Base-by-base conservation (phyloP, 768 basidiomycete genomes). In the Termitomyces sp. region DNA sequence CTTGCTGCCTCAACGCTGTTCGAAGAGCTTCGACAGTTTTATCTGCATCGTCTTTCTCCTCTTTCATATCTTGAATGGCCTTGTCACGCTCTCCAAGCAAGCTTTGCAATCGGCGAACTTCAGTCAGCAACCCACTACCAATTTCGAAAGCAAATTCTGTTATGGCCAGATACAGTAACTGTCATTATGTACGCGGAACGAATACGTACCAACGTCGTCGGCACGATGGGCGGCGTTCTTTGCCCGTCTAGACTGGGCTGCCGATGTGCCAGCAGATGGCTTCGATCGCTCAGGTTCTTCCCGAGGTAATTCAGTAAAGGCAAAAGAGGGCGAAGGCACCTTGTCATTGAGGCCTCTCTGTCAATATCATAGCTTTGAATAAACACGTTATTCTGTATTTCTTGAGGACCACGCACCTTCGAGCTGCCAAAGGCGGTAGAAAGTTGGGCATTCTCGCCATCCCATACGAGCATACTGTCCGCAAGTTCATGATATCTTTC, bases 71-170 rank as follows among this genome's bases (percentile, higher is more conserved):
- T 71, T 93, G 88, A 48, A 98, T 85, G 20, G 89, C 91, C 72
- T 94, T 93, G 73, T 98, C 95, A 55, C 93, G 84, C 73, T 98
- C 96, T 16, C 83, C 89, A 44, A 98, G 83, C 59, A 98, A 80
- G 58, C 88, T 89, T 68, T 98, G 96, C 42, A 98, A 79, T 44
- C 96, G 82, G 47, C 95, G 81, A 48, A 98, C 93, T 75, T 98
- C 96, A 8, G 89, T 89, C 33, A 98, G 78, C 52, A 98, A 78
- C 13, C 90, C 90, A 63, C 92, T 95, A 7, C 96, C 95, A 58
- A 98, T 98, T 77, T 98, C 96, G 66, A 97, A 95, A 42, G 96
- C 96, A 66, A 98, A 98, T 77, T 97, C 96, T 91, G 75, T 69
- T 65, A 63, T 56, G 27, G 34, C n/a, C 44, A n/a, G 36, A 59